A percentile compares a stretch with the other conserved stretches of the same genome.
Evolutionary conservation across 2,329 filamentous ascomycete species (phyloP).

Genomic region (Setomelanomma holmii): DNA sequence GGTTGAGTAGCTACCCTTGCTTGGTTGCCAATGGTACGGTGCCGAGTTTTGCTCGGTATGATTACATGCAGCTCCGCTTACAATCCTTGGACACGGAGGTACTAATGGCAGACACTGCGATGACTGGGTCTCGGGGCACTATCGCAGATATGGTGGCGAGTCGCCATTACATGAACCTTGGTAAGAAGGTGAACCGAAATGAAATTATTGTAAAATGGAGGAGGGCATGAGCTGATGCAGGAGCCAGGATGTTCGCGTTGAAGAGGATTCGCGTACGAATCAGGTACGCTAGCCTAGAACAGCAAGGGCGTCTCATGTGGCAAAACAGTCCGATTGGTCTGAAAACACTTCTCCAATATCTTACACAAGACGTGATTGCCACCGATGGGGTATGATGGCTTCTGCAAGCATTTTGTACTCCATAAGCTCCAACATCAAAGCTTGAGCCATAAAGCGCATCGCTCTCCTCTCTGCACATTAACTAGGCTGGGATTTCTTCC

Average conservation of each 20-base stretch:
- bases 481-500: too few species aligned
- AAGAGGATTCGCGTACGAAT: constrained; percentile 24
- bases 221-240: constrained; percentile 12
- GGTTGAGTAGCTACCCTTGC: neutral
- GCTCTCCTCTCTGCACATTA: too few species aligned
- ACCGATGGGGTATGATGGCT: too few species aligned
- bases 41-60: constrained; percentile 19
- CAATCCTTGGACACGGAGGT: neutral
- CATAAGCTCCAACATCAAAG: too few species aligned
- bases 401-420: too few species aligned
- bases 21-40: constrained; percentile 2
- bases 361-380: too few species aligned
- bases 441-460: too few species aligned
- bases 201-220: constrained; percentile 9
- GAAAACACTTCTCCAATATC: neutral
- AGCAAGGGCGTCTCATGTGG: constrained; percentile 19
- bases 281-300: constrained; percentile 12
- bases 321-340: constrained; percentile 18
- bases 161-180: neutral
- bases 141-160: neutral
- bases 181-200: constrained; percentile 5
- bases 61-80: constrained; percentile 21
- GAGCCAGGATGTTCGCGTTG: constrained; percentile 14
- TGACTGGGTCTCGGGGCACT: neutral
- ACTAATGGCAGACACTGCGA: constrained; percentile 3